Conservation (phyloP, 2,329 filamentous ascomycete genomes). For the Ascochyta fabae region DNA sequence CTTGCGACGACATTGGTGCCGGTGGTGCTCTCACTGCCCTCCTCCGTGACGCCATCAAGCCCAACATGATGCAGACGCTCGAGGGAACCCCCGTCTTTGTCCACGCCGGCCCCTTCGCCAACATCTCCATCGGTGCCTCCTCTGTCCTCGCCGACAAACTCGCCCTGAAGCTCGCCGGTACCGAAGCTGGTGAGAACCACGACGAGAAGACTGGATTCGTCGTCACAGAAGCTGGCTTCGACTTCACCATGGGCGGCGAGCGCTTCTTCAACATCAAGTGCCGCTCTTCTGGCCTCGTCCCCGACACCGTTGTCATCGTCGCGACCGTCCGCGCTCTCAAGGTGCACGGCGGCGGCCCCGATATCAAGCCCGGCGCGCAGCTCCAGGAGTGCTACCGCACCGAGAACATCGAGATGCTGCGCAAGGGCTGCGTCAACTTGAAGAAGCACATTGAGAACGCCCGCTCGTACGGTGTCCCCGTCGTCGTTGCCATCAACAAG, state of each 20-base stretch:
- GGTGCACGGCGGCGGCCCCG: constrained; percentile 95
- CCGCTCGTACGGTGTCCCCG: constrained; percentile 85
- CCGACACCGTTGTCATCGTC: constrained; percentile 93
- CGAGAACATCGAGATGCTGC: constrained; percentile 91
- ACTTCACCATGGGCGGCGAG: constrained; percentile 99
- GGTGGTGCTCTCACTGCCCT: constrained; percentile 91
- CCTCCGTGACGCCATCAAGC: constrained; percentile 99
- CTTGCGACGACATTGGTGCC: constrained; percentile 92
- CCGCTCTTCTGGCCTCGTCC: constrained; percentile 87
- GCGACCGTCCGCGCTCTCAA: constrained; percentile 95
- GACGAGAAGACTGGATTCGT: constrained; percentile 86
- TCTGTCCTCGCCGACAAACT: constrained; percentile 95
- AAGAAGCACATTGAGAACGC: constrained; percentile 95
- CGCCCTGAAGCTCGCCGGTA: constrained; percentile 93
- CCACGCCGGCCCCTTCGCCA: constrained; percentile 96
- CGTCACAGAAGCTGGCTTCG: constrained; percentile 95
- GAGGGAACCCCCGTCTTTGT: constrained; percentile 98
- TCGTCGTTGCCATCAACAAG: constrained; percentile 96
- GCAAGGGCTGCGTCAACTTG: constrained; percentile 89
- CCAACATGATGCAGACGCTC: constrained; percentile 97
- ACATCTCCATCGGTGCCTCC: constrained; percentile 97
- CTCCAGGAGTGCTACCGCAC: constrained; percentile 89
- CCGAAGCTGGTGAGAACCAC: constrained; percentile 88
- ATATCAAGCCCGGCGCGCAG: constrained; percentile 84
- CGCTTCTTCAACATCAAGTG: constrained; percentile 99